Evolutionary conservation across 495 filamentous ascomycete genomes (phyloP).

Genomic region (Podospora pseudocomata): DNA sequence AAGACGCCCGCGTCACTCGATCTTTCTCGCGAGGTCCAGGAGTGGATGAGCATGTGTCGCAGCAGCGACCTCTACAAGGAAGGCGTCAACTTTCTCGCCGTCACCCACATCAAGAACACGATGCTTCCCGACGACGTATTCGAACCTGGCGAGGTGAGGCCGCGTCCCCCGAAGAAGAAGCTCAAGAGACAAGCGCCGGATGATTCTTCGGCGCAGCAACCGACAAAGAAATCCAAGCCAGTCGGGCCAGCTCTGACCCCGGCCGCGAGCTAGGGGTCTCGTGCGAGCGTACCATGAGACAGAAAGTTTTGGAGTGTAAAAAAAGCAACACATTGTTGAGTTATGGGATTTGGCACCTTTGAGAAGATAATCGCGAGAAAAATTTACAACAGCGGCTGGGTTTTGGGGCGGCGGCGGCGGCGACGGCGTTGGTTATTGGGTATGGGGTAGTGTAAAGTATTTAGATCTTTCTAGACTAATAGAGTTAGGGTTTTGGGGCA

Average conservation of each 20-base stretch:
- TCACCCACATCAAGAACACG: conserved; percentile 74
- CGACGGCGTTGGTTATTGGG: neutral
- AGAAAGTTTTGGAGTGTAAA: neutral
- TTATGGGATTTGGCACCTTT: neutral
- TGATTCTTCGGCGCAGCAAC: conserved; percentile 13
- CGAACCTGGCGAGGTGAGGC: conserved; percentile 69
- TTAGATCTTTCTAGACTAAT: conserved; percentile 12
- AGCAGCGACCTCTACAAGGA: conserved; percentile 61
- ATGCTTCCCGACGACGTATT: conserved; percentile 90
- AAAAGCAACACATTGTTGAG: neutral
- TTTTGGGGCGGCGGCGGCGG: neutral
- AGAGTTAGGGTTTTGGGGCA: conserved; percentile 13
- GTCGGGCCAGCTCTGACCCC: neutral
- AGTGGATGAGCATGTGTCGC: conserved; percentile 69
- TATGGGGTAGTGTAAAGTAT: neutral
- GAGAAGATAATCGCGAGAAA: neutral
- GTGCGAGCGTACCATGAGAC: neutral
- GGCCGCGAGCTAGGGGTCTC: neutral
- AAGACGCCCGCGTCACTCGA: conserved; percentile 57
- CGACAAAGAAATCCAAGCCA: conserved; percentile 4
- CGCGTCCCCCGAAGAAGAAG: conserved; percentile 59
- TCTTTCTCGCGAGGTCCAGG: conserved; percentile 66
- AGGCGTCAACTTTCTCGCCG: conserved; percentile 57
- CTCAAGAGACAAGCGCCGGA: conserved; percentile 31
- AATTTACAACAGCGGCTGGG: neutral